phyloP scores from a whole-genome alignment of 148 eudicot species.

The Suaeda aralocaspica region DNA sequence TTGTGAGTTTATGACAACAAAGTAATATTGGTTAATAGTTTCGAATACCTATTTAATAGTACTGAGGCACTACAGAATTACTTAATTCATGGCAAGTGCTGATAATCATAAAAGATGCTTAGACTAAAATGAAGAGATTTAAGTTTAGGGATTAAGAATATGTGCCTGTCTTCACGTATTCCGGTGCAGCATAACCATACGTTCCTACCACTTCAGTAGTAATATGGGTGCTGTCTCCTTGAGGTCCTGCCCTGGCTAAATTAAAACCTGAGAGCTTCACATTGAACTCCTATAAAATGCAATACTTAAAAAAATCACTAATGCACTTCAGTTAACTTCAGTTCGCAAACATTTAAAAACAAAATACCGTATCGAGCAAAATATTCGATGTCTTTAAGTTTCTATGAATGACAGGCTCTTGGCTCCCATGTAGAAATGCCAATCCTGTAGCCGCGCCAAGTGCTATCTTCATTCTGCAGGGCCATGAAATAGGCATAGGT shows the following conservation, averaged over 20 bases:
- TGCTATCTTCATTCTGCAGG: conserved; percentile 84
- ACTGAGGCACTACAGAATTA: not conserved
- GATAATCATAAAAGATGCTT: too few species aligned
- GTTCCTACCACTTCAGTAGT: conserved; percentile 95
- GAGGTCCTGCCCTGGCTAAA: conserved; percentile 96
- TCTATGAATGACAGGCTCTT: conserved; percentile 84
- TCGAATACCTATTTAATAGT: too few species aligned
- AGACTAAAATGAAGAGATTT: too few species aligned
- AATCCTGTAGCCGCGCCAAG: conserved; percentile 94
- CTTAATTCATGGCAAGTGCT: too few species aligned
- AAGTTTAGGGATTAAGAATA: not conserved
- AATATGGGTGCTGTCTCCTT: conserved; percentile 92
- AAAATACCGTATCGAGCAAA: conserved; percentile 74
- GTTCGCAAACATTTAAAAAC: too few species aligned
- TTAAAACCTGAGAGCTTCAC: conserved; percentile 96
- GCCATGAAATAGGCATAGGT: conserved; percentile 90
- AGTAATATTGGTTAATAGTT: too few species aligned
- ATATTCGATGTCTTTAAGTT: conserved; percentile 96
- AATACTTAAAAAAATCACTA: conserved; percentile 2
- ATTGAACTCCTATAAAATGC: conserved; percentile 65
- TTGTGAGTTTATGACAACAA: too few species aligned
- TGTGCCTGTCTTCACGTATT: conserved; percentile 93
- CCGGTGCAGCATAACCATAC: conserved; percentile 99
- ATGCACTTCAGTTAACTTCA: too few species aligned
- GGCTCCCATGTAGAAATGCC: conserved; percentile 77